phyloP scores from a whole-genome alignment of 306 rosid species.

The Sindora glabra region DNA sequence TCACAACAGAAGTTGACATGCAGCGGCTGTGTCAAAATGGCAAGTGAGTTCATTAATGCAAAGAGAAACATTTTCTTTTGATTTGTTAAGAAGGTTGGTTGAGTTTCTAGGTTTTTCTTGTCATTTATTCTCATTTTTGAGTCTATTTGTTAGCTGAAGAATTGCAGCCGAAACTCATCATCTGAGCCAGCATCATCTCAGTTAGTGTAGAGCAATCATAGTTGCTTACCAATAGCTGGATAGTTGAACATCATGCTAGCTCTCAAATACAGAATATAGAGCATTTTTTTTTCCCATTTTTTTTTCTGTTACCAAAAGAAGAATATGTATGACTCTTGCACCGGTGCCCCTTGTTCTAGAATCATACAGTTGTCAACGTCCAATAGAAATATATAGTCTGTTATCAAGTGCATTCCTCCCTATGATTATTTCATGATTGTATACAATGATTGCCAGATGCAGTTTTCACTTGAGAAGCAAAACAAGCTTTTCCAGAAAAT shows the following conservation, averaged over 20 bases:
- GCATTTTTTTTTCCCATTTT: slow-evolving; percentile 10
- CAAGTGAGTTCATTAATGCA: slow-evolving; percentile 4
- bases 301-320: no score
- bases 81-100: slow-evolving; percentile 22
- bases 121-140: background rate
- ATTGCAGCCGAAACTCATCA: slow-evolving; percentile 30
- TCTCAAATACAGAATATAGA: slow-evolving; percentile 35
- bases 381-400: background rate
- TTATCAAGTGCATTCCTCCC: background rate
- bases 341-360: background rate
- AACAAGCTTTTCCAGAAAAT: background rate
- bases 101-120: background rate
- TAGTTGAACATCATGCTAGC: slow-evolving; percentile 36
- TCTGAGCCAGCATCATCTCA: slow-evolving; percentile 26
- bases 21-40: slow-evolving; percentile 14
- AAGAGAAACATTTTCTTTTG: slow-evolving; percentile 18
- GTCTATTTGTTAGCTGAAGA: slow-evolving; percentile 33
- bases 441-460: background rate
- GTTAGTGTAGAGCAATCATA: slow-evolving; percentile 34
- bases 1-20: slow-evolving; percentile 71
- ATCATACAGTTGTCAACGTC: background rate
- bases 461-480: background rate
- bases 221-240: slow-evolving; percentile 41
- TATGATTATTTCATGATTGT: background rate
- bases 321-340: background rate